Conservation (phyloP, 176 grass and related monocot genomes). For the Puya raimondii region DNA sequence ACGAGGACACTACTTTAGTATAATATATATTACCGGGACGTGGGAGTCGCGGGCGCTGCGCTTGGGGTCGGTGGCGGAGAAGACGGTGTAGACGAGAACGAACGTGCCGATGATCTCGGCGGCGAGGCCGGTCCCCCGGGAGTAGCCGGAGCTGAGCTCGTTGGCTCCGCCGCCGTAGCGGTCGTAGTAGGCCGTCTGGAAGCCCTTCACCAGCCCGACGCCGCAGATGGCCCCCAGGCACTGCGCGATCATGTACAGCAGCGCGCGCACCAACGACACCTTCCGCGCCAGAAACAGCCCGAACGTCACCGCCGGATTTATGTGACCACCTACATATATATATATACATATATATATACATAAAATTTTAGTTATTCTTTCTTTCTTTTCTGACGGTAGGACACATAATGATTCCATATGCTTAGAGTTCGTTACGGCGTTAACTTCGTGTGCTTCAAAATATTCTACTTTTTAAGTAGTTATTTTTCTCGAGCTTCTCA, state of each 20-base stretch:
- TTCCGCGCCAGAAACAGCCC: constrained; percentile 86
- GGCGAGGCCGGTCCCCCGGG: constrained; percentile 48
- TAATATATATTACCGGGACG: constrained; percentile 24
- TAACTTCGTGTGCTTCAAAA: too few relatives aligned
- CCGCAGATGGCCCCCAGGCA: constrained; percentile 86
- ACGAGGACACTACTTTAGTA: too few relatives aligned
- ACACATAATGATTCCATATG: too few relatives aligned
- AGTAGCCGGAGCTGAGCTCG: constrained; percentile 52
- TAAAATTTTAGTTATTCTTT: background rate
- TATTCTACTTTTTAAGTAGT: too few relatives aligned
- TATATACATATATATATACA: background rate
- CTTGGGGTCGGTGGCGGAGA: constrained; percentile 50
- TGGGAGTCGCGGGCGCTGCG: constrained; percentile 49
- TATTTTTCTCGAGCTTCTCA: too few relatives aligned
- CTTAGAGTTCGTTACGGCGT: too few relatives aligned
- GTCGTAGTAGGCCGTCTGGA: constrained; percentile 62
- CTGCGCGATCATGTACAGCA: constrained; percentile 90
- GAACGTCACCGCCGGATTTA: constrained; percentile 92
- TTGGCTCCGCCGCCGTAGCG: constrained; percentile 86
- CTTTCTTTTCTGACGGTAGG: too few relatives aligned
- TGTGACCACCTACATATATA: constrained; percentile 47
- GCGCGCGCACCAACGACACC: constrained; percentile 69
- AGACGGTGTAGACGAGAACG: constrained; percentile 44
- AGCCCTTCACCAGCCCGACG: constrained; percentile 77
- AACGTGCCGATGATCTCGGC: constrained; percentile 56